phyloP scores from a whole-genome alignment of 768 basidiomycete genomes.

The Trametes elegans region DNA sequence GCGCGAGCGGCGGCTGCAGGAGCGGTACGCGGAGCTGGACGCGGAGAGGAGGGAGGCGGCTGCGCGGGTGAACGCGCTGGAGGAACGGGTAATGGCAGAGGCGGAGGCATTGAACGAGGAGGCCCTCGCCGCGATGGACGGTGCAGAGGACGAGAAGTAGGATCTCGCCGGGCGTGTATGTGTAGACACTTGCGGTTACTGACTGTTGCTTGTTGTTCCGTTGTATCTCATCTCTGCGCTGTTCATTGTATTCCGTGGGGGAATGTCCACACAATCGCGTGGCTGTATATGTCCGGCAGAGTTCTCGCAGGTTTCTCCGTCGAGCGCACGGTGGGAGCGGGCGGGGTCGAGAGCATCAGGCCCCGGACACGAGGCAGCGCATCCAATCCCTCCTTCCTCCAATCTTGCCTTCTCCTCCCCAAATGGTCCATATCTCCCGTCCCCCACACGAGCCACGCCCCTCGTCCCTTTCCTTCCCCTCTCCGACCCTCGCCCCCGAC shows the following conservation, averaged over 20 bases:
- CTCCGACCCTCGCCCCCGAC: not conserved
- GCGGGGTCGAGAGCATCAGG: slow-evolving; percentile 11
- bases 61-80: slow-evolving; percentile 58
- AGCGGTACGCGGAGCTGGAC: slow-evolving; percentile 80
- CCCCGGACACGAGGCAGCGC: slow-evolving; percentile 16
- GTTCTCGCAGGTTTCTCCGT: slow-evolving; percentile 5
- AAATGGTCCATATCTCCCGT: slow-evolving; percentile 4
- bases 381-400: not conserved
- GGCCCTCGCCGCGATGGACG: slow-evolving; percentile 64
- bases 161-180: slow-evolving; percentile 1
- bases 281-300: too few relatives aligned
- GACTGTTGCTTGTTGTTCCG: not conserved
- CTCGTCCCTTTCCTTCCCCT: slow-evolving; percentile 2
- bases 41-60: slow-evolving; percentile 62
- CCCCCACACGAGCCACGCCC: not conserved
- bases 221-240: not conserved
- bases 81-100: slow-evolving; percentile 85
- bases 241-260: not conserved
- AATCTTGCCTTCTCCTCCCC: not conserved
- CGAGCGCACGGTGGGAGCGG: slow-evolving; percentile 3
- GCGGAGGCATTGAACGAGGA: slow-evolving; percentile 81
- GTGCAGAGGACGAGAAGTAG: slow-evolving; percentile 2
- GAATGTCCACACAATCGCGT: too few relatives aligned
- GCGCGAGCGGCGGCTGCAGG: slow-evolving; percentile 77
- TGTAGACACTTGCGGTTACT: not conserved